Evolutionary conservation across 129 eudicot genomes (phyloP).

Genomic region (Erigeron canadensis): DNA sequence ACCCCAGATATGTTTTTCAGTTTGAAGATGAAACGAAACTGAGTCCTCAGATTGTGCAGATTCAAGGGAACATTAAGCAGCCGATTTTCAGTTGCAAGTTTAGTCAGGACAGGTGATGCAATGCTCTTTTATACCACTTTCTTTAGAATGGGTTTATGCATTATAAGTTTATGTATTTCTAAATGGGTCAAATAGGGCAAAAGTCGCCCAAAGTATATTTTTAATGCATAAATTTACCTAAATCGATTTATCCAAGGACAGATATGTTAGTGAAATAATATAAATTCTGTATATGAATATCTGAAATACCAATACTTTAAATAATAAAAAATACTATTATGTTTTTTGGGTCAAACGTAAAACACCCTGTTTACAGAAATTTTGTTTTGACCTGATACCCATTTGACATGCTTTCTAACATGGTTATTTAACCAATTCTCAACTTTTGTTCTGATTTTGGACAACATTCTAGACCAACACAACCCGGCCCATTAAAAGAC

Average conservation of each 20-base stretch:
- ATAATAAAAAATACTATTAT: no score
- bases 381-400: background rate
- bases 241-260: no score
- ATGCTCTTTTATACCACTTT: background rate
- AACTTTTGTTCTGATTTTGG: background rate
- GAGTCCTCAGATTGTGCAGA: slow-evolving; percentile 92
- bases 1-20: slow-evolving; percentile 90
- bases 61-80: slow-evolving; percentile 78
- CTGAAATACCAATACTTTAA: background rate
- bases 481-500: background rate
- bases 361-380: background rate
- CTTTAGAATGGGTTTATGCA: background rate
- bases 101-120: slow-evolving; percentile 75
- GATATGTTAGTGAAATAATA: background rate
- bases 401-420: background rate
- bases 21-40: slow-evolving; percentile 77
- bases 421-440: background rate
- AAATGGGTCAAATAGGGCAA: background rate
- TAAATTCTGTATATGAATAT: background rate
- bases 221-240: background rate
- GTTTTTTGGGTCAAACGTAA: background rate
- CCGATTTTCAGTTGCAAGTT: slow-evolving; percentile 96
- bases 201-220: background rate
- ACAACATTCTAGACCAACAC: background rate
- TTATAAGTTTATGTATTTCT: background rate